Percentiles rank a stretch among this genome's conserved stretches.
phyloP scores from a whole-genome alignment of 1,284 basidiomycete genomes.

The Stereum hirsutum region DNA sequence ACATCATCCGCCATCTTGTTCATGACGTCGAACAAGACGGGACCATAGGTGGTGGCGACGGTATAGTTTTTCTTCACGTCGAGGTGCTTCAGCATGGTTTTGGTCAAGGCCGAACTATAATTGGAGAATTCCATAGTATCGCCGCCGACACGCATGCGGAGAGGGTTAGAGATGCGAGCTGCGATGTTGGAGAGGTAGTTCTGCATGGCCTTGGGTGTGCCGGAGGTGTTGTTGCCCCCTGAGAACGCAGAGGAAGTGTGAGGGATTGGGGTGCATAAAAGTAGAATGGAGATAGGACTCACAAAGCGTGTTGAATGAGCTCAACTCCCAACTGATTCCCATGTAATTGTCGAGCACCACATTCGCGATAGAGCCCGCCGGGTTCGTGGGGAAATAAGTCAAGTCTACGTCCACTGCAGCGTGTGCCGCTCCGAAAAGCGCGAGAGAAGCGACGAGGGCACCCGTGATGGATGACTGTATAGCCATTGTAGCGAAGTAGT shows the following conservation, averaged over 20 bases:
- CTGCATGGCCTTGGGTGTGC: background rate
- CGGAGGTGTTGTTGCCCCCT: background rate
- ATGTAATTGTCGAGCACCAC: background rate
- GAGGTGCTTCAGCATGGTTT: background rate
- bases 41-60: background rate
- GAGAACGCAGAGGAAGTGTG: background rate
- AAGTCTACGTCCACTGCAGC: too few relatives aligned
- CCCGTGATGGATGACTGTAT: too few relatives aligned
- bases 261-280: background rate
- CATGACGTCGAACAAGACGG: background rate
- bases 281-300: background rate
- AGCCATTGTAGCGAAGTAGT: too few relatives aligned
- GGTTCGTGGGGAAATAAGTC: background rate
- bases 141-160: constrained; percentile 1
- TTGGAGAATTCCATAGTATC: background rate
- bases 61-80: background rate
- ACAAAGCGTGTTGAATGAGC: constrained; percentile 3
- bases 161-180: background rate
- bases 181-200: constrained; percentile 1
- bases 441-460: too few relatives aligned
- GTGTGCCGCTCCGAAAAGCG: too few relatives aligned
- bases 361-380: background rate
- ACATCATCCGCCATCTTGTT: background rate
- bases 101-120: background rate
- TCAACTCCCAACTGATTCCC: background rate